Base-by-base conservation (phyloP, 805 yeast genomes). In the Naumovozyma castellii region DNA sequence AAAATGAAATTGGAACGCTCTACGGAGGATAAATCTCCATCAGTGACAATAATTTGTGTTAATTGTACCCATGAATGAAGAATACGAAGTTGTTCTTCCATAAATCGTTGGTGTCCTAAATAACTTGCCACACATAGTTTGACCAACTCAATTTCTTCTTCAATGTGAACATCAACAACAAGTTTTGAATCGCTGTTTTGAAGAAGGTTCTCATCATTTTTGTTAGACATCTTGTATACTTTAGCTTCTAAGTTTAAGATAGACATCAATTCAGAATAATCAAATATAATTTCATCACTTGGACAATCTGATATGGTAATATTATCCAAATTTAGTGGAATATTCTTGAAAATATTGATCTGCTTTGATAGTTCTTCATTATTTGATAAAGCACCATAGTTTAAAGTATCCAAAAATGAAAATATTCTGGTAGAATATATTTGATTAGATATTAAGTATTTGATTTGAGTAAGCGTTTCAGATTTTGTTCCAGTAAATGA, bases 1-100 rank as follows among this genome's bases (percentile, higher is more conserved):
- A 85, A 61, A 39, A 86, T 76, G 51, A 90, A 81, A 30, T 75
- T 71, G 0, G 76, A 67, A 36, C 80, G 67, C n/a, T 62, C 59
- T 6, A 61, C 51, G 0, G 68, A 52, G 5, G 66, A 59, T 40
- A 77, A 59, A n/a, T 64, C 65, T 8, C 76, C 78, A 57, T 80
- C 87, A 3, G 76, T 68, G 3, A 84, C 76, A 34, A 85, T 61
- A 3, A 86, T 76, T 45, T 86, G 85, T 18, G 85, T 78, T 37
- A 88, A 59, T 48, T 79, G 80, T 17, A 80, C 78, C 97, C 97
- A 90, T 0, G 94, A 74, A 52, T 80, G 85, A 20, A 90, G 62
- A 42, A 80, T 75, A 12, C 71, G 62, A 35, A 81, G 62, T 44
- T 82, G 92, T 6, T 68, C 64, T 1, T 67, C 57, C 44, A 69